Conservation (phyloP, 2,329 filamentous ascomycete species). For the Boeremia exigua region DNA sequence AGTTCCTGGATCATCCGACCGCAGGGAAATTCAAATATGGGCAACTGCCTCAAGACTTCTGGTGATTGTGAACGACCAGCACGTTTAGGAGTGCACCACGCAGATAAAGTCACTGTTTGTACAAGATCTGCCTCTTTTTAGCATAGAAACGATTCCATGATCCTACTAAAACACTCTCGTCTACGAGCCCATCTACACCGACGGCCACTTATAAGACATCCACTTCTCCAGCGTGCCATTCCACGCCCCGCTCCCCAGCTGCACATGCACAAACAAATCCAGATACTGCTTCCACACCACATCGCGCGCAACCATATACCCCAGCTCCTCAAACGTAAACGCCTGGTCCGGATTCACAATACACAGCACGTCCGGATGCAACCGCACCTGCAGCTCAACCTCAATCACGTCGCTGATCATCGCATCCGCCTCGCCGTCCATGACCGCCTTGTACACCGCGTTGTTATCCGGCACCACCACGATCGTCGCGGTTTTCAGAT, state of each 20-base stretch:
- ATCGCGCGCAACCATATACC: conserved; percentile 18
- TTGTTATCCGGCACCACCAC: conserved; percentile 21
- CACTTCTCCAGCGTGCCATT: conserved; percentile 22
- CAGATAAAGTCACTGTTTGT: no score
- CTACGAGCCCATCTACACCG: conserved; percentile 3
- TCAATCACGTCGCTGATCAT: conserved; percentile 24
- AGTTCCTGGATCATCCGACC: no score
- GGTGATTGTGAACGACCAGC: no score
- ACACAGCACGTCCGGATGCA: conserved; percentile 17
- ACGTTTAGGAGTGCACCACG: no score
- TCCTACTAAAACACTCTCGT: no score
- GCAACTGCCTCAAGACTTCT: no score
- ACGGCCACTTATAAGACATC: conserved; percentile 24
- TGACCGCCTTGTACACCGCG: conserved; percentile 19
- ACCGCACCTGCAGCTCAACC: conserved; percentile 18
- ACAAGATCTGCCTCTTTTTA: no score
- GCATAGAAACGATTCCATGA: no score
- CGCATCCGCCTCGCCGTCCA: conserved; percentile 18
- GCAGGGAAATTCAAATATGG: no score
- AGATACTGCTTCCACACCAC: conserved; percentile 21
- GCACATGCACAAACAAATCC: conserved; percentile 18
- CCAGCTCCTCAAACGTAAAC: conserved; percentile 22
- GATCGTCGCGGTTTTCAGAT: conserved; percentile 13
- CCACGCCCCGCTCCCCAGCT: conserved; percentile 18
- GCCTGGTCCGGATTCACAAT: conserved; percentile 14